Base-by-base conservation (phyloP, 345 rosid genomes). In the Lepidium didymum region DNA sequence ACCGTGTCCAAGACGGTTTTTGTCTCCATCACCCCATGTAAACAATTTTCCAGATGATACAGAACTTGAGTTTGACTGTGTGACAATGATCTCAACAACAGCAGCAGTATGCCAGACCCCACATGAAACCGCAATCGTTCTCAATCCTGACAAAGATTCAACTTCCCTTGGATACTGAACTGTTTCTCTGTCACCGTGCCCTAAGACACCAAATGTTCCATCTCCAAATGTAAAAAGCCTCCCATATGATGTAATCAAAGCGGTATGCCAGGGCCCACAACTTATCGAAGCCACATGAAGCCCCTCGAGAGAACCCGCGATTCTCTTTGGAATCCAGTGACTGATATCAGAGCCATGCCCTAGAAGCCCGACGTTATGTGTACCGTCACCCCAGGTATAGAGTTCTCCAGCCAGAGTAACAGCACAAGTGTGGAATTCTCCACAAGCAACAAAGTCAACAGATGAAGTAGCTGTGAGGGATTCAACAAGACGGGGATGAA, bases 21-120 rank as follows among this genome's bases (percentile, higher is more conserved):
- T 94, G 70, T 94, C 99, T 43, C 99, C 97, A 73, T 94, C 99
- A 23, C 99, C 99, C 99, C 99, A 94, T 14, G 97, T 94, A 79
- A 94, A 94, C 63, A 94, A 67, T 62, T 88, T 94, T 56, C 95
- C 99, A 4, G 91, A 87, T 18, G 88, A 85, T 56, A 78, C 68
- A 42, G 75, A 75, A 43, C 92, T 87, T 18, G 94, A 77, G 77
- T 85, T 90, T 47, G 95, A 88, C 77, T 83, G 95, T n/a, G 92
- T 80, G 55, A 81, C 97, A 49, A 94, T 87, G 67, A 94, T 89
- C 72, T 94, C 97, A 51, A 94, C 99, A 41, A 91, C 83, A 61
- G 99, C 97, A 80, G 99, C 95, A 46, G 99, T 91, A 73, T 94
- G 99, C 99, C 99, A 94, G 57, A 91, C 99, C 31, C 99, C 99